Evolutionary conservation across 2,329 filamentous ascomycete genomes (phyloP), one percentile per base, ranked within the genome.

Genomic region (Calonectria pteridis): DNA sequence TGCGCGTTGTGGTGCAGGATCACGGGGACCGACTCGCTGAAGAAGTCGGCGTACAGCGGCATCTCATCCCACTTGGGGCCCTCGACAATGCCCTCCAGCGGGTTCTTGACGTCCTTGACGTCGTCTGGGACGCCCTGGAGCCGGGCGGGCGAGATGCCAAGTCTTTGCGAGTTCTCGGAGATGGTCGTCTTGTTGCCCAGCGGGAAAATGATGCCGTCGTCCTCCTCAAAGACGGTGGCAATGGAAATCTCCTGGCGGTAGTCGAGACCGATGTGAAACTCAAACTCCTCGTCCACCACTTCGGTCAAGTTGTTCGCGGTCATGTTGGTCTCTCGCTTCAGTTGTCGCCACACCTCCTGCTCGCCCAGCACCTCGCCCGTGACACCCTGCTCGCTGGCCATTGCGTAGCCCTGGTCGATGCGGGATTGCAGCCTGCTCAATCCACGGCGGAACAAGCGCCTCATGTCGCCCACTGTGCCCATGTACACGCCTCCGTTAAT

Each of bases 401-500:
- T n/a, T 0, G 46, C 49, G 0, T 69, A 67, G 0, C 72, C 71
- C 0, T 51, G 59, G 6, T 68, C 50, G 0, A 64, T 73, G 10
- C 67, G 66, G 0, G 76, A 62, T 49, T 35, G 20, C 11, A 83
- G 73, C 1, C 71, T 76, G 14, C 76, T 74, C 3, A 75, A 40
- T 1, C 64, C 77, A 0, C 79, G 78, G 6, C 77, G 77, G 23
- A 81, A 77, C 37, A 78, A 74, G 7, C 67, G 71, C 1, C 72
- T 69, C 76, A 82, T 71, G 23, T 79, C 79, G 0, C 77, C 75
- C 0, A 77, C 77, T 0, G 77, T 73, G 4, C 80, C 82, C 1
- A 83, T 78, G 68, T 81, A 73, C 11, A 65, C 74, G 1, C 82
- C 82, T 31, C 79, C 80, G 43, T 83, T 83, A 16, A 82, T 74